These are phyloP conservation scores for Petunia hybrid DNA, from an alignment of 305 asterid genomes.

Conservation along the genomic window DNA sequence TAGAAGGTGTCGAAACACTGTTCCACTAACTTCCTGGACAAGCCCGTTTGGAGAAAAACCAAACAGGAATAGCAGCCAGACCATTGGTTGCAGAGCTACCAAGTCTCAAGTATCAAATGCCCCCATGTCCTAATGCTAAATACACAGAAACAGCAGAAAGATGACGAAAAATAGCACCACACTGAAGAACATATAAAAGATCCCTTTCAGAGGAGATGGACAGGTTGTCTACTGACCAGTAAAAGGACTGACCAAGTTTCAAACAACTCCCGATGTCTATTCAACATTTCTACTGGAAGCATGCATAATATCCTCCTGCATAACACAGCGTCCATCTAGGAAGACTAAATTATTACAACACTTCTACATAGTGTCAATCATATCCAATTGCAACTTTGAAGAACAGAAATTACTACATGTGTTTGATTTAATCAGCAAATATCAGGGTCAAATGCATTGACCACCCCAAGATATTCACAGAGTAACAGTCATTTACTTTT, in stretches of 20 bases:
- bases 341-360: not conserved
- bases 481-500: no score
- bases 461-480: not conserved
- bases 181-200: not conserved
- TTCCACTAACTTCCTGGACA: no score
- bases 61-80: no score
- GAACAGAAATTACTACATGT: not conserved
- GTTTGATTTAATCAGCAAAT: not conserved
- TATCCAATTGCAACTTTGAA: conserved; percentile 19
- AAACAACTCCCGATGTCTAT: conserved; percentile 11
- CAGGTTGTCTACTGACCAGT: not conserved
- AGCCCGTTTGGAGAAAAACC: no score
- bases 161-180: not conserved
- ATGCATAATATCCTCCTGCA: not conserved
- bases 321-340: conserved; percentile 5
- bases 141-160: conserved; percentile 9
- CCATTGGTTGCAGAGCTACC: no score
- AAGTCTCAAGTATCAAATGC: conserved; percentile 12
- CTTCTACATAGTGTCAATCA: not conserved
- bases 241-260: not conserved
- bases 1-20: not conserved
- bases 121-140: conserved; percentile 15
- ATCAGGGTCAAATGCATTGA: not conserved
- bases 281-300: not conserved
- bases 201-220: not conserved